Conservation (phyloP, 331 rosid species). For the Stylosanthes scabra region DNA sequence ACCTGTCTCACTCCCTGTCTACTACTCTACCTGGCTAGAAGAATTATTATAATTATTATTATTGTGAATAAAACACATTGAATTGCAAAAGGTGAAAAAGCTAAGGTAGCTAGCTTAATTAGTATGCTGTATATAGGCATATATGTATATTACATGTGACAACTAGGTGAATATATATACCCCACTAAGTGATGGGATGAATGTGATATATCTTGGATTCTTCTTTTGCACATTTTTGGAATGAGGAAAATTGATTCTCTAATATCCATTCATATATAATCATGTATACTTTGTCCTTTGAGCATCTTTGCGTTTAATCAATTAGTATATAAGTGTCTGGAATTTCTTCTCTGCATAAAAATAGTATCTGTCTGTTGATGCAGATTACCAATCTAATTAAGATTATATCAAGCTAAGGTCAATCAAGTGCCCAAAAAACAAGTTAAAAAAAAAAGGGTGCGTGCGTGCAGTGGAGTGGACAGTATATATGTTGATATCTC, state of each 20-base stretch:
- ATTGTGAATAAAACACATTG: neutral
- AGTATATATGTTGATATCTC: no score
- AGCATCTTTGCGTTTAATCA: no score
- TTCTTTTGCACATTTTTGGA: conserved; percentile 1
- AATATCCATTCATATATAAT: conserved; percentile 17
- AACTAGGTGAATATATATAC: conserved; percentile 20
- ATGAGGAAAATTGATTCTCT: conserved; percentile 12
- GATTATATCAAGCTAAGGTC: no score
- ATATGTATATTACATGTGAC: neutral
- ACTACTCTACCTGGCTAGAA: neutral
- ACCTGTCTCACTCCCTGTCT: conserved; percentile 19
- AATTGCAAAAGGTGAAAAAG: conserved; percentile 6
- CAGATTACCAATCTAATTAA: no score
- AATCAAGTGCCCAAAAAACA: no score
- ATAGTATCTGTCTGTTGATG: no score
- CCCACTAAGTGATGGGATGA: neutral
- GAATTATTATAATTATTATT: neutral
- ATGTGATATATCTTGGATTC: conserved; percentile 31
- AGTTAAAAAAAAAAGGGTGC: no score
- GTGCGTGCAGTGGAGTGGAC: no score
- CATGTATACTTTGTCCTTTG: no score
- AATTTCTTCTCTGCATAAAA: no score
- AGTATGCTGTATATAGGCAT: neutral
- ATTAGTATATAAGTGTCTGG: no score
- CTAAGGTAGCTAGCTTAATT: neutral